Evolutionary conservation across 139 green algal species (phyloP).

Genomic region (Chlamydomonas incerta): DNA sequence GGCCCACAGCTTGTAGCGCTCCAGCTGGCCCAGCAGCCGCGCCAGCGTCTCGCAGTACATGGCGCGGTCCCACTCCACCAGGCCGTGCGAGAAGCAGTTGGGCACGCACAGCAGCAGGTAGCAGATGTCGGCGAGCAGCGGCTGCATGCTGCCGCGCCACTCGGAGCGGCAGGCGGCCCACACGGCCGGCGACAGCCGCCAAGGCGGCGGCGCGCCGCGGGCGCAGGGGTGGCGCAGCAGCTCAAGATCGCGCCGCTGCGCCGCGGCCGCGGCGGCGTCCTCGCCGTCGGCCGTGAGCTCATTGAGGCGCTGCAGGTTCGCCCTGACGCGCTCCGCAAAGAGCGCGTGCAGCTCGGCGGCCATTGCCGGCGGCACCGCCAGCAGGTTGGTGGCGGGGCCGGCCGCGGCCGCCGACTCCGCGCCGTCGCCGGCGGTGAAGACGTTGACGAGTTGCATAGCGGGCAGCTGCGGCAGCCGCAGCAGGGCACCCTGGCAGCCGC

Average conservation of each 20-base stretch:
- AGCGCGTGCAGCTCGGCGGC: neutral
- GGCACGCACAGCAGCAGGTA: conserved; percentile 34
- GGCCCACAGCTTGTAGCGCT: conserved; percentile 11
- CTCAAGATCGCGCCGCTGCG: neutral
- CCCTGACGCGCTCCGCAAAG: neutral
- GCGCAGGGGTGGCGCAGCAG: neutral
- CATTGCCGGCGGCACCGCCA: neutral
- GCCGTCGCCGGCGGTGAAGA: neutral
- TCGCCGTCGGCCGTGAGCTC: neutral
- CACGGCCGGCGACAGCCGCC: neutral
- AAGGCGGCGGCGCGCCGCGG: neutral
- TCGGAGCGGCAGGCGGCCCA: neutral
- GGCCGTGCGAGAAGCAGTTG: conserved; percentile 12
- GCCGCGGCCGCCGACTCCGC: neutral
- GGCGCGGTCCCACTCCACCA: conserved; percentile 14
- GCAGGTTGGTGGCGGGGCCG: conserved; percentile 8
- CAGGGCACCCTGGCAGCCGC: neutral
- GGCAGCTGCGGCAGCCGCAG: neutral
- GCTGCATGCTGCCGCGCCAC: neutral
- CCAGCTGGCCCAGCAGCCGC: conserved; percentile 17
- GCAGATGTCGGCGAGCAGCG: conserved; percentile 3
- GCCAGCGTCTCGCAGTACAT: conserved; percentile 32
- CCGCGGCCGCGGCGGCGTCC: no score
- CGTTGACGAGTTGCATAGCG: conserved; percentile 8
- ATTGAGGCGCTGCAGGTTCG: neutral